Base-by-base conservation (phyloP, 208 protist species). In the Acanthamoeba rhysodes region DNA sequence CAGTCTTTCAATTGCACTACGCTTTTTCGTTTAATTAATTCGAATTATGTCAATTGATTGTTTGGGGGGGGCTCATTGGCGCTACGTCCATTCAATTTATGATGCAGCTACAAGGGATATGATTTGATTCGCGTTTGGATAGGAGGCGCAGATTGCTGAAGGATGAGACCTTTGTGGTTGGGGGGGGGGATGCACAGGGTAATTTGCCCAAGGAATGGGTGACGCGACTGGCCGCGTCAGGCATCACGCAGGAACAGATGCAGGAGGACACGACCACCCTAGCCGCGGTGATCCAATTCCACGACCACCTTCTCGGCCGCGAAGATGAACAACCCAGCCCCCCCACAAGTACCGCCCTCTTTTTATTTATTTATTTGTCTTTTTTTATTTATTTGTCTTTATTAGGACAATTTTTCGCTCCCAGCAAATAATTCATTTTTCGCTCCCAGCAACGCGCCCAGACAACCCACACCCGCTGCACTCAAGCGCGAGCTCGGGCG, bases 201-300 rank as follows among this genome's bases (percentile, higher is more conserved):
- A 76, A 76, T 76, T 45, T 76, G 68, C 68, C 68, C 34, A 76
- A 45, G 27, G 68, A 76, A 76, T 76, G 68, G 68, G 68, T 45
- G 27, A 76, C 68, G 68, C 68, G 68, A 76, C 29, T 76, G 29
- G 68, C 68, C 68, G 68, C 68, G 14, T 76, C 68, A 20, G 68
- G 68, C 68, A 76, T 76, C 32, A 76, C 68, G 34, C 68, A 9
- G 34, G 68, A 76, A 29, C 68, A 76, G 18, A 76, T 76, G 68
- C 68, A 76, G 32, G 68, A 76, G 34, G 68, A 76, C 32, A 76
- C 68, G 20, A 76, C 68, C 32, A 76, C 68, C 68, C 32, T 76
- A 9, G 68, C 68, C 8, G 68, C 68, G 8, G 68, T 76, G 34
- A 76, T 76, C 29, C 68, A 76, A 45, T 76, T 76, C 32, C 68